A percentile compares a stretch with the other conserved stretches of the same genome.
These are phyloP conservation scores for Narthecium ossifragum DNA, from an alignment of 106 monocot species.

Conservation along the genomic window DNA sequence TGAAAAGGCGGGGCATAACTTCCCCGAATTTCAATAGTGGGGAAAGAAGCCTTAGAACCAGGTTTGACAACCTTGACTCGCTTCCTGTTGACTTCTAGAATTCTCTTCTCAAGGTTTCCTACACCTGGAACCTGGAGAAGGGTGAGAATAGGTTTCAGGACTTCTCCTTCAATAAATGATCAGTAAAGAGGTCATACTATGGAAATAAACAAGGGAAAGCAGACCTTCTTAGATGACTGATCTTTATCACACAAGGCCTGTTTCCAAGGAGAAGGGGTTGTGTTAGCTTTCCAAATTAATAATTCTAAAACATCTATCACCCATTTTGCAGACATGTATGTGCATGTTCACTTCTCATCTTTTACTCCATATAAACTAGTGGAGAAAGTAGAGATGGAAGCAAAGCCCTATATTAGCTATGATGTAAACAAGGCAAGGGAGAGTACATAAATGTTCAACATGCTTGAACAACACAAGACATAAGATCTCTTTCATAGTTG, in stretches of 20 bases:
- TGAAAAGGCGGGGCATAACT: constrained; percentile 93
- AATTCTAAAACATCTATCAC: neutral
- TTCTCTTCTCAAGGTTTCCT: constrained; percentile 75
- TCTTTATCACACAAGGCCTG: constrained; percentile 81
- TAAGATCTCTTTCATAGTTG: too few species aligned
- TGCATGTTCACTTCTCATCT: too few species aligned
- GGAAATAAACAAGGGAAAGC: constrained; percentile 3
- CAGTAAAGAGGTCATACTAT: neutral
- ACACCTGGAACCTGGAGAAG: constrained; percentile 52
- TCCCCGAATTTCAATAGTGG: constrained; percentile 76
- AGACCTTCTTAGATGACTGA: constrained; percentile 63
- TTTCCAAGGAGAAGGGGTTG: neutral
- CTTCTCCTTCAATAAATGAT: neutral
- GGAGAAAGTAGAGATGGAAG: too few species aligned
- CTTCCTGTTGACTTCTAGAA: constrained; percentile 89
- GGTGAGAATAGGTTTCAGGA: neutral
- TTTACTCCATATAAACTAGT: too few species aligned
- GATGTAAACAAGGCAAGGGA: too few species aligned
- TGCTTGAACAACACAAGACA: too few species aligned
- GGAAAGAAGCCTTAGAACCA: constrained; percentile 90
- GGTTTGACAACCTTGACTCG: constrained; percentile 94
- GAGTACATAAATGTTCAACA: too few species aligned
- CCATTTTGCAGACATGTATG: too few species aligned
- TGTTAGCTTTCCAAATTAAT: neutral
- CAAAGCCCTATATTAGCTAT: too few species aligned